Conservation (phyloP, 1,284 basidiomycete species). For the Exobasidium cylindrosporum region DNA sequence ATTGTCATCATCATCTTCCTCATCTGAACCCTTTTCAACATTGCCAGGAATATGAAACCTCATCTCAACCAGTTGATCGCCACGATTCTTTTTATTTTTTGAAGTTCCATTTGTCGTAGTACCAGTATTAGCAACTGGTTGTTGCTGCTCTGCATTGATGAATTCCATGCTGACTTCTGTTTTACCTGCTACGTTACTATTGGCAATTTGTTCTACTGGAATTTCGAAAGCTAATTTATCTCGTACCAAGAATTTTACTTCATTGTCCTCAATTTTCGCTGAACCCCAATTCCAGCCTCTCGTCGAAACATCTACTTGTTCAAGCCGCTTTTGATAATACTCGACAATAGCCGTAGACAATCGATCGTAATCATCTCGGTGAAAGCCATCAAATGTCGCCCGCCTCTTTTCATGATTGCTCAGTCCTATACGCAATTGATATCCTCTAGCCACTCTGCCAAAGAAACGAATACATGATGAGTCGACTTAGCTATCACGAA, state of each 20-base stretch:
- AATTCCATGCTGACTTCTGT: slow-evolving; percentile 98
- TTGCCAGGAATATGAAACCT: slow-evolving; percentile 92
- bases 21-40: slow-evolving; percentile 59
- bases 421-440: slow-evolving; percentile 79
- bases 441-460: slow-evolving; percentile 77
- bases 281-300: slow-evolving; percentile 99
- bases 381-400: slow-evolving; percentile 90
- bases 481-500: neutral
- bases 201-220: slow-evolving; percentile 80
- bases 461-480: neutral
- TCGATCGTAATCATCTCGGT: slow-evolving; percentile 67
- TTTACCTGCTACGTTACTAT: slow-evolving; percentile 95
- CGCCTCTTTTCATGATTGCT: slow-evolving; percentile 62
- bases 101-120: slow-evolving; percentile 28
- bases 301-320: slow-evolving; percentile 79
- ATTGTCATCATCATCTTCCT: slow-evolving; percentile 47
- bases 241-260: slow-evolving; percentile 89
- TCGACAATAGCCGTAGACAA: slow-evolving; percentile 53
- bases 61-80: slow-evolving; percentile 83
- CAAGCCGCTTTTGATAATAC: slow-evolving; percentile 80
- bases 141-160: slow-evolving; percentile 59
- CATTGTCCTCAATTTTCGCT: slow-evolving; percentile 60
- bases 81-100: slow-evolving; percentile 36
- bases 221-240: slow-evolving; percentile 89
- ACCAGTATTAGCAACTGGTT: slow-evolving; percentile 52